Base-by-base conservation (phyloP, 2,329 filamentous ascomycete species). In the Alternaria metachromatica region DNA sequence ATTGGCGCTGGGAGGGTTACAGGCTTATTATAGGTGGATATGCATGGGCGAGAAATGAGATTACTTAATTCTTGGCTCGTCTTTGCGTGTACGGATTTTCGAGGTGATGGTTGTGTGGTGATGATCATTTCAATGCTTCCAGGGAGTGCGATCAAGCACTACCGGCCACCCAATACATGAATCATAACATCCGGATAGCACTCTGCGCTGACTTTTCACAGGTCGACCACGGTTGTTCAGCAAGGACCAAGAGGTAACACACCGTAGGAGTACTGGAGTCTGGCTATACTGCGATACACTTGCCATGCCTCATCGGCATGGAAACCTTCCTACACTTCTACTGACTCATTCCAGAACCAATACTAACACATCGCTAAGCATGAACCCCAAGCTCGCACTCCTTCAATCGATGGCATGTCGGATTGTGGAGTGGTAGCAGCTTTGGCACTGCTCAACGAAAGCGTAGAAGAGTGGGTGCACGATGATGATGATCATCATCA, bases 21-120 rank as follows among this genome's bases (percentile, higher is more conserved):
- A 41, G 49, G 49, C 30, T 53, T 53, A 53, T 41, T n/a, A 41
- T 53, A 53, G 28, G 49, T 60, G 51, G 53, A 20, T 60, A 43
- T 57, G 30, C 58, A 26, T 53, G 30, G 49, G 23, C 41, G 20
- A 50, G 30, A n/a, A 50, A 43, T n/a, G 44, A 43, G n/a, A 26
- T 12, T 13, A 50, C 20, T n/a, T 49, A 49, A 58, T 58, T 26
- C 49, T 53, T 53, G 49, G 37, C 4, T 51, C 12, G 12, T 12
- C 11, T 20, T 21, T n/a, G 18, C 0, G 33, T 41, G 15, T 3
- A 3, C 33, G 6, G 8, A n/a, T 1, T 41, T 18, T 0, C 0
- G 15, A 10, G 33, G 15, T 10, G 15, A 41, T 37, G 33, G 33
- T n/a, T n/a, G 4, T 10, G 8, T 41, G 33, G 15, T n/a, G 7